Evolutionary conservation across 177 flowering plant species (phyloP).

Genomic region (Tripterygium wilfordii): DNA sequence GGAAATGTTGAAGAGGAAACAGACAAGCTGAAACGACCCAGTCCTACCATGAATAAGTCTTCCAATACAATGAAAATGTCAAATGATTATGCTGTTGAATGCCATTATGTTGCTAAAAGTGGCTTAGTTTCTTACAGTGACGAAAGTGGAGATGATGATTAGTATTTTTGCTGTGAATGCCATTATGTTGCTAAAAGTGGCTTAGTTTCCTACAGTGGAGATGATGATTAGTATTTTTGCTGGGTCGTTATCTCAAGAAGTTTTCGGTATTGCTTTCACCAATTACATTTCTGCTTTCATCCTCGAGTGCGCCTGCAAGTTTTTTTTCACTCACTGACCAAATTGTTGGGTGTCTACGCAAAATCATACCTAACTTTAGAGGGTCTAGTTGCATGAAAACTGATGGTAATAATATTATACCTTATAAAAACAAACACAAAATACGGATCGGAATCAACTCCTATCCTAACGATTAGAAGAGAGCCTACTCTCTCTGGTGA

Average conservation of each 20-base stretch:
- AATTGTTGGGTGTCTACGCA: too few species aligned
- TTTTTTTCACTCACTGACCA: too few species aligned
- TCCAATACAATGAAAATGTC: conserved; percentile 10
- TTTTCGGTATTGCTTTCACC: too few species aligned
- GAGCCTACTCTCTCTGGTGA: too few species aligned
- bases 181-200: conserved; percentile 16
- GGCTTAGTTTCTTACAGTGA: conserved; percentile 82
- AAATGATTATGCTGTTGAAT: conserved; percentile 10
- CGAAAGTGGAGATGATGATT: conserved; percentile 78
- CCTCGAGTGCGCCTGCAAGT: too few species aligned
- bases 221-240: conserved; percentile 29
- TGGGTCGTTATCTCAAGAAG: neutral
- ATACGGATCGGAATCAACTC: too few species aligned
- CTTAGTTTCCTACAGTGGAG: conserved; percentile 81
- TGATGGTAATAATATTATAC: too few species aligned
- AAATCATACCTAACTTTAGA: too few species aligned
- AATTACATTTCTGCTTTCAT: too few species aligned
- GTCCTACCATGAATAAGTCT: conserved; percentile 3
- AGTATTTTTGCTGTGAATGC: conserved; percentile 5
- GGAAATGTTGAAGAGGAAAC: conserved; percentile 15
- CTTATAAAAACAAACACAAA: too few species aligned
- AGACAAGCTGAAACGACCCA: conserved; percentile 5
- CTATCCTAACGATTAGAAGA: too few species aligned
- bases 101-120: conserved; percentile 10
- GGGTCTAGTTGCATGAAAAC: too few species aligned